A percentile compares a stretch with the other conserved stretches of the same genome.
Conservation (phyloP, 2,329 filamentous ascomycete genomes). For the Curvularia spicifera region DNA sequence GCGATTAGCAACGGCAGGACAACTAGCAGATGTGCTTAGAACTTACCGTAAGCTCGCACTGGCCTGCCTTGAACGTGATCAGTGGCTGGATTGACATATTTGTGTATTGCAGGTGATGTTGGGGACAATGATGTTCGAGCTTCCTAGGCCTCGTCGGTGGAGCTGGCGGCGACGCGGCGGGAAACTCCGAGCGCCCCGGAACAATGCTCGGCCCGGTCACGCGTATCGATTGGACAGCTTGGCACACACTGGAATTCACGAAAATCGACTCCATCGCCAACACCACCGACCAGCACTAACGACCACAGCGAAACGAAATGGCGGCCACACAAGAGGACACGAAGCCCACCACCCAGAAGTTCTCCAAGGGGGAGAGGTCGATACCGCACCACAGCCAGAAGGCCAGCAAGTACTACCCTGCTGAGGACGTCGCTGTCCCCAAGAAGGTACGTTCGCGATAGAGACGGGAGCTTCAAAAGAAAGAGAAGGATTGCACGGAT, state of each 20-base stretch:
- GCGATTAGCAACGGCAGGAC: conserved; percentile 23
- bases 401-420: conserved; percentile 99
- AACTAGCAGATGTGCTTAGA: conserved; percentile 20
- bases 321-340: conserved; percentile 56
- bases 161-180: conserved; percentile 19
- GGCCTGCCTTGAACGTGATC: conserved; percentile 95
- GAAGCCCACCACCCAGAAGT: conserved; percentile 77
- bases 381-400: conserved; percentile 87
- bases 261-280: conserved; percentile 22
- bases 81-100: conserved; percentile 82
- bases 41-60: conserved; percentile 81
- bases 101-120: conserved; percentile 18
- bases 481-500: conserved; percentile 24
- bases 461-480: conserved; percentile 19
- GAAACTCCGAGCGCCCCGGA: conserved; percentile 17
- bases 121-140: conserved; percentile 16
- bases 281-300: conserved; percentile 33
- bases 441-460: conserved; percentile 82
- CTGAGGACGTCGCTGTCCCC: conserved; percentile 84
- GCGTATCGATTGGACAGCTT: conserved; percentile 24
- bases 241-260: conserved; percentile 23
- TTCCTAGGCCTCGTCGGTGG: conserved; percentile 26
- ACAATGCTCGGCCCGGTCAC: conserved; percentile 18
- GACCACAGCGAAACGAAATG: conserved; percentile 67
- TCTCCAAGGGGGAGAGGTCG: conserved; percentile 94